Conservation (phyloP, 805 yeast species). For the Tetrapisispora arboricola region DNA sequence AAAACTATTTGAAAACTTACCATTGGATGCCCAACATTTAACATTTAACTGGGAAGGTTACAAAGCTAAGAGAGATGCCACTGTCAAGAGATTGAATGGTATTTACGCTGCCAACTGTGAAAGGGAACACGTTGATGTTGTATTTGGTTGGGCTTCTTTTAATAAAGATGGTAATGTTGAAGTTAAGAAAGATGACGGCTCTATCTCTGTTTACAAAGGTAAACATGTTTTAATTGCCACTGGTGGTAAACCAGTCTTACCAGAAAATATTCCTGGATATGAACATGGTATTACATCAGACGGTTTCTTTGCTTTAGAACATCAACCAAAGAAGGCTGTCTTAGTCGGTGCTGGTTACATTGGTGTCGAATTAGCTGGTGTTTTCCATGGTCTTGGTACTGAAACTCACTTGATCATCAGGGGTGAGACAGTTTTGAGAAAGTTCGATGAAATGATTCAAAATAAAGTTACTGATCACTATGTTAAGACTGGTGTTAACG, state of each 20-base stretch:
- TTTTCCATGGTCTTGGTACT: conserved; percentile 78
- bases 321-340: conserved; percentile 87
- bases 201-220: conserved; percentile 54
- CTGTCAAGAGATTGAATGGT: conserved; percentile 77
- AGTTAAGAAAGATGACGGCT: conserved; percentile 58
- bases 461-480: conserved; percentile 72
- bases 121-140: conserved; percentile 80
- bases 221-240: conserved; percentile 83
- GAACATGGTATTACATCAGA: conserved; percentile 81
- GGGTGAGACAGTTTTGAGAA: conserved; percentile 82
- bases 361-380: conserved; percentile 92
- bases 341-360: conserved; percentile 97
- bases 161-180: conserved; percentile 63
- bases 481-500: conserved; percentile 67
- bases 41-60: conserved; percentile 75
- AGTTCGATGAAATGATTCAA: conserved; percentile 76
- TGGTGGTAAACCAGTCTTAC: conserved; percentile 76
- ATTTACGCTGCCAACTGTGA: conserved; percentile 81
- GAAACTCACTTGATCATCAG: conserved; percentile 83
- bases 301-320: conserved; percentile 73
- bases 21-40: conserved; percentile 39
- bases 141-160: conserved; percentile 82
- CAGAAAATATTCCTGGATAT: conserved; percentile 63
- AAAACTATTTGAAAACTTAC: conserved; percentile 57
- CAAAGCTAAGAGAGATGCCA: conserved; percentile 87